Conservation (phyloP, 108 stramenopile species). For the Ochromonas danica region DNA sequence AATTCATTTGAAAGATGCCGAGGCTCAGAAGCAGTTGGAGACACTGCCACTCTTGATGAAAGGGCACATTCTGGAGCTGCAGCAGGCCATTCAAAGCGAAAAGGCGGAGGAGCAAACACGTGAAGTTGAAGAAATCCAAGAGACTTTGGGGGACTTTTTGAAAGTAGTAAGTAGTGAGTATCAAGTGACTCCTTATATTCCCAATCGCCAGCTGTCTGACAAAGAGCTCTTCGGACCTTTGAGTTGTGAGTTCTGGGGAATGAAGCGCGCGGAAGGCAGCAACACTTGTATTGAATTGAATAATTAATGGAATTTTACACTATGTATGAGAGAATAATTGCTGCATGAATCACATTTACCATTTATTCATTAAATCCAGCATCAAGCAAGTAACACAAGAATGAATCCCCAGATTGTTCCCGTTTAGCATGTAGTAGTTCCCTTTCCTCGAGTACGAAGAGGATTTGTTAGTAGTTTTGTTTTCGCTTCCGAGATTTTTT, state of each 20-base stretch:
- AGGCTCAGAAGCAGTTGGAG: background rate
- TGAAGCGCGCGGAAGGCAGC: background rate
- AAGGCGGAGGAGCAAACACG: background rate
- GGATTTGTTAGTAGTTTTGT: too few species aligned
- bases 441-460: too few species aligned
- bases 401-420: too few species aligned
- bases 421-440: too few species aligned
- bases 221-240: background rate
- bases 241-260: background rate
- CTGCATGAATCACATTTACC: too few species aligned
- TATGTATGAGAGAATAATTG: too few species aligned
- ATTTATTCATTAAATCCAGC: too few species aligned
- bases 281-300: too few species aligned
- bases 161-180: background rate
- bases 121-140: background rate
- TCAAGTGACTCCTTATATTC: background rate
- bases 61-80: background rate
- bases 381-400: too few species aligned
- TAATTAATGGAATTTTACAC: too few species aligned
- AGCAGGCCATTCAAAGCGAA: background rate
- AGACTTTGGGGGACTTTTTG: background rate
- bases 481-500: too few species aligned
- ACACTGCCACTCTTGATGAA: background rate
- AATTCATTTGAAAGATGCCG: background rate
- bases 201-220: background rate